These are phyloP conservation scores for Acanthamoeba royreba DNA, from an alignment of 208 protist genomes.

Conservation along the genomic window DNA sequence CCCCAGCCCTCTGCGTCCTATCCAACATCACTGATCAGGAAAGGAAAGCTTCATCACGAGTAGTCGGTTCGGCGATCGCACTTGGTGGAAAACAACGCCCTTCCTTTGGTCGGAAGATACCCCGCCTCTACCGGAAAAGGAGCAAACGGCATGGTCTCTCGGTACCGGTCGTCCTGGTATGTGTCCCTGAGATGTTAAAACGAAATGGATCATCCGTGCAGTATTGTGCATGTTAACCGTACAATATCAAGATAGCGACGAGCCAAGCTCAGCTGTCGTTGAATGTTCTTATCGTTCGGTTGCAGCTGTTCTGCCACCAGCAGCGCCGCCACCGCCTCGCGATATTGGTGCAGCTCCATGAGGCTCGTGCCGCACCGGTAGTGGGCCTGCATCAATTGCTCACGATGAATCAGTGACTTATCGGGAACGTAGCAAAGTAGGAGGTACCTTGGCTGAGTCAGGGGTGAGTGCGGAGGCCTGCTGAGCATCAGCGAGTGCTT, in stretches of 20 bases:
- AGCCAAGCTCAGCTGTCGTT: background rate
- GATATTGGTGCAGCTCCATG: background rate
- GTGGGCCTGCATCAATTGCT: background rate
- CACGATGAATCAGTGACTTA: background rate
- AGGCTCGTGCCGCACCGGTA: background rate
- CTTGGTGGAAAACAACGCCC: background rate
- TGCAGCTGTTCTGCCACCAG: background rate
- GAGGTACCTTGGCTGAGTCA: background rate
- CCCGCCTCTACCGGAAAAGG: background rate
- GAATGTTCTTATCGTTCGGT: background rate
- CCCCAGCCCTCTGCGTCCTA: too few species aligned
- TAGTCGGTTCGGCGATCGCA: too few species aligned
- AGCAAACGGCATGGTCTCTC: background rate
- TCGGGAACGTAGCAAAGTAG: background rate
- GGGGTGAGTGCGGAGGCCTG: background rate
- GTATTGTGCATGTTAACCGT: background rate
- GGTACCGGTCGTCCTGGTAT: background rate
- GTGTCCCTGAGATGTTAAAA: background rate
- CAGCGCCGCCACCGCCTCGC: background rate
- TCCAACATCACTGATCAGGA: too few species aligned
- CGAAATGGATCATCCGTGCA: background rate
- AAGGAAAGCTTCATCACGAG: too few species aligned
- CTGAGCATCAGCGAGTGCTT: background rate
- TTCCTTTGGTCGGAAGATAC: background rate
- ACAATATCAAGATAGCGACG: background rate